Percentiles rank a stretch among this genome's conserved stretches.
phyloP scores from a whole-genome alignment of 1,139 yeast species.

The Saccharomyces hybrid region DNA sequence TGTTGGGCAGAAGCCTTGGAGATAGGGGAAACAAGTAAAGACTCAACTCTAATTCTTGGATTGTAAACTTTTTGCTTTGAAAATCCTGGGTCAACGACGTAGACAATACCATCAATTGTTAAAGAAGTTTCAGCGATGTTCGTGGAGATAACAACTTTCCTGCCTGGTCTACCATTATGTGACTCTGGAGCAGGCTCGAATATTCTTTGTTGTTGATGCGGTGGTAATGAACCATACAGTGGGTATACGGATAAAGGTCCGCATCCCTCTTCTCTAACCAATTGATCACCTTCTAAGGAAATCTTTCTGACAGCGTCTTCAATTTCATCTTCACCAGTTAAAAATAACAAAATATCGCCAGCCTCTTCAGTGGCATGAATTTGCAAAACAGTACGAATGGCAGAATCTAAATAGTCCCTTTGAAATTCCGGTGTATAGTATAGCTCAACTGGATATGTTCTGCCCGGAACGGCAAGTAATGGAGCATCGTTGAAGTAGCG shows the following conservation, averaged over 20 bases:
- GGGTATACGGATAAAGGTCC: constrained; percentile 91
- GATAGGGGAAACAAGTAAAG: constrained; percentile 88
- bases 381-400: constrained; percentile 88
- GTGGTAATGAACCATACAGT: constrained; percentile 91
- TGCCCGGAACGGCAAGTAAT: constrained; percentile 90
- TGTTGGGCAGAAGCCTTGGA: constrained; percentile 97
- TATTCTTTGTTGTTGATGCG: constrained; percentile 87
- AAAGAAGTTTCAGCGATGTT: constrained; percentile 97
- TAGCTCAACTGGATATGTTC: constrained; percentile 95
- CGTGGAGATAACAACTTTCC: constrained; percentile 90
- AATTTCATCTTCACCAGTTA: constrained; percentile 97
- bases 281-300: constrained; percentile 78
- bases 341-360: constrained; percentile 82
- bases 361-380: constrained; percentile 94
- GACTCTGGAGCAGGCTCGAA: constrained; percentile 78
- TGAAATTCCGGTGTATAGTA: constrained; percentile 96
- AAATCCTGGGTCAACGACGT: constrained; percentile 96
- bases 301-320: constrained; percentile 94
- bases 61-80: constrained; percentile 94
- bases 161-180: constrained; percentile 72
- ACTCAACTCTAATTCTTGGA: constrained; percentile 93
- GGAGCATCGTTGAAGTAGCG: constrained; percentile 87
- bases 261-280: constrained; percentile 78
- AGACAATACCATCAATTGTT: constrained; percentile 95
- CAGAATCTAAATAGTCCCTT: constrained; percentile 89